A percentile compares a stretch with the other conserved stretches of the same genome.
phyloP scores from a whole-genome alignment of 345 rosid genomes.

The Citrus australasica region DNA sequence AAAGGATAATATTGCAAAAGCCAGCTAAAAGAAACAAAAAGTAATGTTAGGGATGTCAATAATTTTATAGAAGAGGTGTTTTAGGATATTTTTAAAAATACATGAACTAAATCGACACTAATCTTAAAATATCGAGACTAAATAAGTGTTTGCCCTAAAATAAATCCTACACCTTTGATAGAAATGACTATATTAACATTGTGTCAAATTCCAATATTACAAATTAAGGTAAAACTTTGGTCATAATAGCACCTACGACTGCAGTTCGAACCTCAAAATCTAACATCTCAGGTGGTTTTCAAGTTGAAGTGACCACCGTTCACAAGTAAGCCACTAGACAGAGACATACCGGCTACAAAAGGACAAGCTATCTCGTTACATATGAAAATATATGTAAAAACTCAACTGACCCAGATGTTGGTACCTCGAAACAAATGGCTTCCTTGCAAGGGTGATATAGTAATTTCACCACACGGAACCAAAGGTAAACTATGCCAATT shows the following conservation, averaged over 20 bases:
- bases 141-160: accelerated
- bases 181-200: too few species aligned
- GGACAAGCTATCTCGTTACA: neutral
- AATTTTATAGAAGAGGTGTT: accelerated
- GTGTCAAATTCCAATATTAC: too few species aligned
- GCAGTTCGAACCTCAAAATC: too few species aligned
- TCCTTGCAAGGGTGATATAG: neutral
- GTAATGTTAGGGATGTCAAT: too few species aligned
- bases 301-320: too few species aligned
- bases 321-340: too few species aligned
- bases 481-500: neutral
- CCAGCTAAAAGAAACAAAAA: too few species aligned
- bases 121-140: accelerated
- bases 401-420: neutral
- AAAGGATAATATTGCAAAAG: accelerated
- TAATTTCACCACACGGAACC: neutral
- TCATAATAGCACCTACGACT: too few species aligned
- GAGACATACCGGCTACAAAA: neutral
- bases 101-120: accelerated
- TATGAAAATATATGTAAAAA: neutral
- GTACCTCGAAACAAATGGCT: neutral
- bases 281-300: too few species aligned
- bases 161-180: too few species aligned
- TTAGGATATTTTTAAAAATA: too few species aligned
- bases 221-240: too few species aligned